A percentile compares a stretch with the other conserved stretches of the same genome.
Evolutionary conservation across 2,329 filamentous ascomycete genomes (phyloP).

Genomic region (Penicillium sp.): DNA sequence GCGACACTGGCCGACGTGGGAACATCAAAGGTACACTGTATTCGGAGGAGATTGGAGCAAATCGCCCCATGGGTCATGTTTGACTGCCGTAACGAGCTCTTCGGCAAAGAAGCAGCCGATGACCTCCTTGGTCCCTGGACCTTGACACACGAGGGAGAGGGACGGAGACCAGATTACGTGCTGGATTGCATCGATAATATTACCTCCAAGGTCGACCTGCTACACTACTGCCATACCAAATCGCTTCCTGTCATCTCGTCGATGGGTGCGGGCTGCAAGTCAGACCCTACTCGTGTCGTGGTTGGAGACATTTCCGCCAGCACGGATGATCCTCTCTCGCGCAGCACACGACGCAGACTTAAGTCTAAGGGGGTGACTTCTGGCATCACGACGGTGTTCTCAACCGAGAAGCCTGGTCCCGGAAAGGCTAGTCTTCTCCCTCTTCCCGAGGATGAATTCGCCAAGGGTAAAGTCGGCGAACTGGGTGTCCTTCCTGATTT

Average conservation of each 20-base stretch:
- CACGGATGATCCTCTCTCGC: constrained; percentile 85
- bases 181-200: constrained; percentile 99
- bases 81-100: constrained; percentile 84
- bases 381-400: constrained; percentile 91
- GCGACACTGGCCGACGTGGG: constrained; percentile 94
- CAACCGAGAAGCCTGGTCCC: constrained; percentile 84
- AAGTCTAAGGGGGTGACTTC: constrained; percentile 76
- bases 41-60: constrained; percentile 78
- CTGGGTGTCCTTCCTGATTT: constrained; percentile 90
- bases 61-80: constrained; percentile 91
- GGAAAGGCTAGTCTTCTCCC: constrained; percentile 91
- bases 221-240: constrained; percentile 84
- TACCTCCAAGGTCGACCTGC: constrained; percentile 87
- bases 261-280: constrained; percentile 97
- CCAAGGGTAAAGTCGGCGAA: constrained; percentile 83
- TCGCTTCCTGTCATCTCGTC: constrained; percentile 83
- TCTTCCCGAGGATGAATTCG: constrained; percentile 82
- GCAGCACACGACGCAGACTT: constrained; percentile 78
- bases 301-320: constrained; percentile 89
- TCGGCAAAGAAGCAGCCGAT: constrained; percentile 69
- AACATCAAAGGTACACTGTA: constrained; percentile 84
- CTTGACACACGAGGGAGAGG: constrained; percentile 46
- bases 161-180: constrained; percentile 76
- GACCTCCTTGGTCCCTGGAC: constrained; percentile 70
- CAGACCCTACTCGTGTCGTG: constrained; percentile 78